These are phyloP conservation scores for Athelia psychrophila DNA, from an alignment of 1,284 basidiomycete species.

Conservation along the genomic window DNA sequence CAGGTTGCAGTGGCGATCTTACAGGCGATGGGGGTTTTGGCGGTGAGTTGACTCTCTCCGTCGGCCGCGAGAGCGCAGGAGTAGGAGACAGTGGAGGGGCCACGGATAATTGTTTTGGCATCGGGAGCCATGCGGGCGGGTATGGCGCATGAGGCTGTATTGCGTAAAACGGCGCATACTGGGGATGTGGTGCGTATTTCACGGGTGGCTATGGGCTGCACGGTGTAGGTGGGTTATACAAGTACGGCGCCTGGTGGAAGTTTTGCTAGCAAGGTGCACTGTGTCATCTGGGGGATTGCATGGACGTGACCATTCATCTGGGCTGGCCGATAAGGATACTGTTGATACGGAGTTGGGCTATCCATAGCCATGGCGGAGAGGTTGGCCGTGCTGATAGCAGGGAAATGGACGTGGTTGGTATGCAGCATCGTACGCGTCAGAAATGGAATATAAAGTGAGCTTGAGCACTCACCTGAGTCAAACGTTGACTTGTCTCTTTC, in stretches of 20 bases:
- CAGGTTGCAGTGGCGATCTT: neutral
- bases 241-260: slow-evolving; percentile 18
- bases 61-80: neutral
- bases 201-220: neutral
- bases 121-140: slow-evolving; percentile 38
- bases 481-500: no score
- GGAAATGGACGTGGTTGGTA: no score
- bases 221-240: slow-evolving; percentile 16
- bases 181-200: neutral
- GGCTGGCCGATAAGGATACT: slow-evolving; percentile 22
- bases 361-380: no score
- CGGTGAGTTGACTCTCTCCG: neutral
- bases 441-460: no score
- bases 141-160: neutral
- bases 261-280: slow-evolving; percentile 17
- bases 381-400: no score
- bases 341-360: slow-evolving; percentile 14
- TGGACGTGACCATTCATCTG: slow-evolving; percentile 15
- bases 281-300: slow-evolving; percentile 17
- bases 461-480: no score
- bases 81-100: slow-evolving; percentile 21
- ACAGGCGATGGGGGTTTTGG: no score
- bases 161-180: neutral
- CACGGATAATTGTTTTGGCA: slow-evolving; percentile 37
- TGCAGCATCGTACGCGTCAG: no score